Evolutionary conservation across 2,329 filamentous ascomycete species (phyloP), one percentile per base, ranked within the genome.

Genomic region (Claviceps sp.): DNA sequence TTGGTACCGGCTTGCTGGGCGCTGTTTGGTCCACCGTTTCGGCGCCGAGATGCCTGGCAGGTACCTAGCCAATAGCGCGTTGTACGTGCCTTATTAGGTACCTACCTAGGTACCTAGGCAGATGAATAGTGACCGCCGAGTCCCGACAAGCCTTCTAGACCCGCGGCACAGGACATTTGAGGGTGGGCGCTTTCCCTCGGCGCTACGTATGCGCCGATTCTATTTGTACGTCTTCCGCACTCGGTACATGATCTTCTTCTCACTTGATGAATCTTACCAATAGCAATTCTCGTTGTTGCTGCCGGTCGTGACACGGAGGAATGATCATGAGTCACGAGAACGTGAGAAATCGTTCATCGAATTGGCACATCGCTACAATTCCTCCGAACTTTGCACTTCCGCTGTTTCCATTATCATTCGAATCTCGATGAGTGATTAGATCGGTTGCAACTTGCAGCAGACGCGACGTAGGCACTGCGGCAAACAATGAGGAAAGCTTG

Each of bases 61-160:
- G 62, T 57, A 61, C 61, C 54, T 53, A 54, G 46, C 64, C 64
- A 66, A 66, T 66, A 22, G 55, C 47, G 17, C 47, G 9, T 50
- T n/a, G 26, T 26, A 34, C 50, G 61, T 64, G 52, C 61, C n/a
- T n/a, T n/a, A n/a, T n/a, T n/a, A n/a, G n/a, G n/a, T n/a, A n/a
- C n/a, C n/a, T n/a, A n/a, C n/a, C n/a, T n/a, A n/a, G n/a, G n/a
- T n/a, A n/a, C n/a, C 61, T 63, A 59, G 53, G 53, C 44, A 29
- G 44, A 23, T 17, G 20, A 23, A 17, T 11, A 34, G 9, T 11
- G 29, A 34, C 29, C 29, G 26, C 29, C 16, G n/a, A n/a, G n/a
- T n/a, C n/a, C n/a, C n/a, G 44, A 29, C 9, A 36, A 46, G 26
- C 20, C 13, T n/a, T n/a, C 38, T 8, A 2, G 38, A 34, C 29